A percentile compares a stretch with the other conserved stretches of the same genome.
These are phyloP conservation scores for Rubroboletus satanas DNA, from an alignment of 768 basidiomycete species.

Conservation along the genomic window DNA sequence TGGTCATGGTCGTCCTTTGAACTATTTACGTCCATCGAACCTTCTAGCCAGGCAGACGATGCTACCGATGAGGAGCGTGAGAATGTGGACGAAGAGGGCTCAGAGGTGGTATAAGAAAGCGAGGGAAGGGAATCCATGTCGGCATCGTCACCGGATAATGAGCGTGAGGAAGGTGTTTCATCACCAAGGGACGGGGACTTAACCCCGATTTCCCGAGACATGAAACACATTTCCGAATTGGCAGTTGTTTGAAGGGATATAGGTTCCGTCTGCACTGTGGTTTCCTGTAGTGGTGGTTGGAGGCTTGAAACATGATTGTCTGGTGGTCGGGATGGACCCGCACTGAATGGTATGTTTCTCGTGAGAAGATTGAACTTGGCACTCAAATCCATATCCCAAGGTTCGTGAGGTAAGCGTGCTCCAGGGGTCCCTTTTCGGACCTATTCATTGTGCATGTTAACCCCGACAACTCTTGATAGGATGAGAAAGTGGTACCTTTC, in stretches of 20 bases:
- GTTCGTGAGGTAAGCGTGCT: conserved; percentile 41
- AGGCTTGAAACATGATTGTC: background rate
- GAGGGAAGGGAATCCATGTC: conserved; percentile 33
- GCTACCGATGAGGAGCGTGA: conserved; percentile 43
- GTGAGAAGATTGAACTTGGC: conserved; percentile 8
- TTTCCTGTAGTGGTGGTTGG: background rate
- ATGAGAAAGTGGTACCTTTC: conserved; percentile 31
- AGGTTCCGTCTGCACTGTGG: background rate
- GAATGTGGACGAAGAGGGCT: conserved; percentile 34
- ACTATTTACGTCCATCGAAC: conserved; percentile 17
- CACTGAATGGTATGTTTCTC: background rate
- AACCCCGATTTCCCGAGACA: conserved; percentile 5
- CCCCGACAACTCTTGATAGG: background rate
- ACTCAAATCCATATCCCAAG: conserved; percentile 34
- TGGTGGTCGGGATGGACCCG: background rate
- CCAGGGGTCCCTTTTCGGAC: conserved; percentile 40
- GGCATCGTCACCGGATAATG: conserved; percentile 23
- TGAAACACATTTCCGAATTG: conserved; percentile 4
- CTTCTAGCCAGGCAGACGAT: conserved; percentile 30
- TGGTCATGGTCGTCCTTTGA: conserved; percentile 13
- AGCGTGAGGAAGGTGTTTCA: conserved; percentile 23
- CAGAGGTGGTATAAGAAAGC: conserved; percentile 32
- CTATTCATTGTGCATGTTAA: conserved; percentile 18
- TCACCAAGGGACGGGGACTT: conserved; percentile 10
- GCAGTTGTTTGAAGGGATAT: background rate